Percentiles rank a stretch among this genome's conserved stretches.
These are phyloP conservation scores for Vigna radiata DNA, from an alignment of 306 rosid genomes.

Conservation along the genomic window DNA sequence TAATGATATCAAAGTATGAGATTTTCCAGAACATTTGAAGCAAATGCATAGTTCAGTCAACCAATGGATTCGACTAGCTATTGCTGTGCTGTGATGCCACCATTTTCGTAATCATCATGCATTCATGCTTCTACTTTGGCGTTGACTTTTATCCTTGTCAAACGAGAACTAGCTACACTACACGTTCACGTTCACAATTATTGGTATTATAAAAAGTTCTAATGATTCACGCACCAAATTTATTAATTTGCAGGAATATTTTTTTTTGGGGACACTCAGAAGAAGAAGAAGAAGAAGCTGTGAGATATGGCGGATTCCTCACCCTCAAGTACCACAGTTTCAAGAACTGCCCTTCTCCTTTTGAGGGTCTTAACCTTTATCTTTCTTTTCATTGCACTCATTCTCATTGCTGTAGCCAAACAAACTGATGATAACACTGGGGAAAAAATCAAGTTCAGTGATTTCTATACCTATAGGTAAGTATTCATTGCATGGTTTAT, in stretches of 20 bases:
- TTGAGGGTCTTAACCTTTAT: conserved; percentile 58
- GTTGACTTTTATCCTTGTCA: not conserved
- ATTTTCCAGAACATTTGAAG: conserved; percentile 8
- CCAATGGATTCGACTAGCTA: not conserved
- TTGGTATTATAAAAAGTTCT: conserved; percentile 21
- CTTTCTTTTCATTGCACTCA: conserved; percentile 57
- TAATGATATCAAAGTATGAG: conserved; percentile 29
- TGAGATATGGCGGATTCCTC: conserved; percentile 32
- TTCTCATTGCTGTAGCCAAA: conserved; percentile 47
- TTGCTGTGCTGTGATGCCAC: conserved; percentile 35
- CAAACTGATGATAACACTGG: not conserved
- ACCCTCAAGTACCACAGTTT: conserved; percentile 49
- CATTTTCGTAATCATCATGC: not conserved
- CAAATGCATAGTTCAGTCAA: conserved; percentile 33
- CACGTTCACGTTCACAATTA: not conserved
- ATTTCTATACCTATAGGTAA: conserved; percentile 55
- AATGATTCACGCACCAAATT: not conserved
- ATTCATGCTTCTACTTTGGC: not conserved
- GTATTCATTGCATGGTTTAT: not conserved
- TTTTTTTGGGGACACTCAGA: not conserved
- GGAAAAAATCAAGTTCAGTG: conserved; percentile 37
- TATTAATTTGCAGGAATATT: not conserved
- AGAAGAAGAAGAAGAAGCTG: not conserved
- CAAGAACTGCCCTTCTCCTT: conserved; percentile 49
- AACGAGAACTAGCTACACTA: not conserved